Evolutionary conservation across 192 early-diverging fungal genomes (phyloP), one percentile per base, ranked within the genome.

Genomic region (Phlyctochytrium planicorne): DNA sequence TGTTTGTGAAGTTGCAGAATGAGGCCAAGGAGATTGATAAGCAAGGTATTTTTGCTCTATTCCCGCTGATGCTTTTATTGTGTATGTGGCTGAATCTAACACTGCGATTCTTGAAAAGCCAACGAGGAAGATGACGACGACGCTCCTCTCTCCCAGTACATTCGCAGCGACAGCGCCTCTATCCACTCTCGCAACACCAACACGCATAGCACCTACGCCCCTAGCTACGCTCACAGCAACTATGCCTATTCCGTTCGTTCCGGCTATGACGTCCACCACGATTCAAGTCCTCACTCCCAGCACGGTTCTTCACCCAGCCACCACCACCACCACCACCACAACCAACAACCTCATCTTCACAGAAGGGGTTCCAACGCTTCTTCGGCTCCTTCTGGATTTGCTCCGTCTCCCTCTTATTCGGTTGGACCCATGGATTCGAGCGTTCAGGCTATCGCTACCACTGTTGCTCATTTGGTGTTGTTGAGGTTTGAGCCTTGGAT

Each of bases 401-500:
- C 10, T 6, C 20, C 25, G 16, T 10, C 14, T 6, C 16, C 16
- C 12, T 10, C 55, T 25, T 24, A 57, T 27, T 6, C 10, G 55
- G 14, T 57, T 27, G 12, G 6, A 14, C 55, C 16, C 6, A 12
- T 57, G 20, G 55, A 57, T 29, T 4, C 55, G 27, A 10, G 10
- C 4, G 27, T 6, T 6, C 16, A 29, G 55, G 6, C 55, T 14
- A 20, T 57, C 12, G 55, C 55, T 57, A 27, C 55, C 6, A 57
- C 55, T 10, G 55, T 57, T 4, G 55, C 55, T 14, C 55, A 57
- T 27, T 25, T 57, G 55, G 27, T 57, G 6, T 27, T 57, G 55
- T 6, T 57, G 16, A 57, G 55, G 55, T 57, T 57, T 29, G 55
- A 57, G 55, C 55, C 55, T 4, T 57, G 55, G 55, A 57, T 57